Percentiles rank a stretch among this genome's conserved stretches.
These are phyloP conservation scores for Aspergillus phoenicis DNA, from an alignment of 2,329 filamentous ascomycete genomes.

Conservation along the genomic window DNA sequence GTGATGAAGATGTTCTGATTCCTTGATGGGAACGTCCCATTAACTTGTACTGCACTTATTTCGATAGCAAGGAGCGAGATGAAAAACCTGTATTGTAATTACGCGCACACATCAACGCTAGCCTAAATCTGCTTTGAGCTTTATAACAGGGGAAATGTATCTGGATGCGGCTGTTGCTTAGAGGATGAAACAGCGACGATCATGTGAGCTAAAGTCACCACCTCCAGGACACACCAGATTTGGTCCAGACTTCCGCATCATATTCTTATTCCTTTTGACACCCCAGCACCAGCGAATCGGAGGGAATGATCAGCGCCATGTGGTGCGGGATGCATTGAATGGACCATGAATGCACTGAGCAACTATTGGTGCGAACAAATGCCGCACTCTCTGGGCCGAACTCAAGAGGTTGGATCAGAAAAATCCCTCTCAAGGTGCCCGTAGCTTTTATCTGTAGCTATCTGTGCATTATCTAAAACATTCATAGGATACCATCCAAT, in stretches of 20 bases:
- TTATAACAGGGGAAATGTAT: no score
- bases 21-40: no score
- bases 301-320: not conserved
- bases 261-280: not conserved
- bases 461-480: not conserved
- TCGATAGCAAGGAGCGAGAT: no score
- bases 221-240: not conserved
- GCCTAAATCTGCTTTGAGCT: no score
- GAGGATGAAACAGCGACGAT: not conserved
- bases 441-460: not conserved
- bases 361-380: constrained; percentile 20
- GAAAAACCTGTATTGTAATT: no score
- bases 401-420: not conserved
- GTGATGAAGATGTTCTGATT: no score
- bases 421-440: not conserved
- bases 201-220: not conserved
- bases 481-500: not conserved
- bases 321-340: not conserved
- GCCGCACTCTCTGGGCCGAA: constrained; percentile 10
- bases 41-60: no score
- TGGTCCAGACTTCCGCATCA: not conserved
- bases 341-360: not conserved
- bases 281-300: not conserved
- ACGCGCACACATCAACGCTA: no score
- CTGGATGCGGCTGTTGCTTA: no score